Percentiles rank a stretch among this genome's conserved stretches.
phyloP scores from a whole-genome alignment of 176 grass and related monocot species.

The Aegilops umbellulata region DNA sequence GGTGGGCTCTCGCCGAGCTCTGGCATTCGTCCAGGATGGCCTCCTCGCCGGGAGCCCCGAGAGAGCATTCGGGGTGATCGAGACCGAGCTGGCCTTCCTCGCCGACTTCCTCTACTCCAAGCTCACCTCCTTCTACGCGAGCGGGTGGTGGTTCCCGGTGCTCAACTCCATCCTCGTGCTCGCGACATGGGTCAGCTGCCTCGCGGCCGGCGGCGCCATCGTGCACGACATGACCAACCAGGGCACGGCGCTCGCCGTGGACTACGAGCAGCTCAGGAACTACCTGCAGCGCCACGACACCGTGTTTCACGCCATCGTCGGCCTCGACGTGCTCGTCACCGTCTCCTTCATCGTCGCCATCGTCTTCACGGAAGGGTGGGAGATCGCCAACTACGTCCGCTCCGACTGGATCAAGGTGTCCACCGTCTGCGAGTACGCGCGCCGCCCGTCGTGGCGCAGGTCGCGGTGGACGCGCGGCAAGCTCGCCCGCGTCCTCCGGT shows the following conservation, averaged over 20 bases:
- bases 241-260: slow-evolving; percentile 26
- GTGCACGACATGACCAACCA: slow-evolving; percentile 38
- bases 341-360: slow-evolving; percentile 36
- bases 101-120: slow-evolving; percentile 55
- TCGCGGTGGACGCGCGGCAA: slow-evolving; percentile 18
- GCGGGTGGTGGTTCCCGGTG: slow-evolving; percentile 50
- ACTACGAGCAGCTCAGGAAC: slow-evolving; percentile 14
- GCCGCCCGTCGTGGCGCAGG: slow-evolving; percentile 36
- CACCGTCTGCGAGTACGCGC: slow-evolving; percentile 33
- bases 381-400: slow-evolving; percentile 38
- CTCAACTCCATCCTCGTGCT: slow-evolving; percentile 32
- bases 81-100: slow-evolving; percentile 46
- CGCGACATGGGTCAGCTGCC: slow-evolving; percentile 37
- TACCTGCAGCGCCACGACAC: slow-evolving; percentile 39
- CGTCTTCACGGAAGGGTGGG: slow-evolving; percentile 50
- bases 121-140: slow-evolving; percentile 49
- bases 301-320: slow-evolving; percentile 39
- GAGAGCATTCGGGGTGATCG: slow-evolving; percentile 31
- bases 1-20: slow-evolving; percentile 27
- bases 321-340: slow-evolving; percentile 43
- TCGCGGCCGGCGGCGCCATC: slow-evolving; percentile 45
- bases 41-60: slow-evolving; percentile 20
- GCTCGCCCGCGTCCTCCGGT: slow-evolving; percentile 27
- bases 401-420: slow-evolving; percentile 58
- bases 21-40: slow-evolving; percentile 35